These are phyloP conservation scores for Talaromyces marneffei DNA, from an alignment of 2,329 filamentous ascomycete species.

Conservation along the genomic window DNA sequence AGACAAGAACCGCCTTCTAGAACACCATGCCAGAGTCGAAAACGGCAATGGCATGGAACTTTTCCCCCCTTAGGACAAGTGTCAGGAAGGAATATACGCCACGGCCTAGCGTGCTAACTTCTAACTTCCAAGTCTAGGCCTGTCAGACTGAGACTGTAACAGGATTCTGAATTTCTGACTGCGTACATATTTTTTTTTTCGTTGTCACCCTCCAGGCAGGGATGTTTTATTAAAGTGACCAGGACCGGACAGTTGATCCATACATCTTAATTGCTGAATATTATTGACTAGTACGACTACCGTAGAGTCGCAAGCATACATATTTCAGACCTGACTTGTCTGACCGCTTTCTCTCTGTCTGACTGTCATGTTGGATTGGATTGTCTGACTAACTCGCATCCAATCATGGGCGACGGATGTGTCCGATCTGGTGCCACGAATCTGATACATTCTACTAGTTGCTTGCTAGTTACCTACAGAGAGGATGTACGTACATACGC, in stretches of 20 bases:
- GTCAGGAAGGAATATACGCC: too few species aligned
- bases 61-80: background rate
- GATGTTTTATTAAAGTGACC: background rate
- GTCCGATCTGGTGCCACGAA: background rate
- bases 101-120: background rate
- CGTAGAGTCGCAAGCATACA: too few species aligned
- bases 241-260: background rate
- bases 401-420: background rate
- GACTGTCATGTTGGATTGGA: background rate
- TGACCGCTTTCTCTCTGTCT: background rate
- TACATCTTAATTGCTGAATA: background rate
- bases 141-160: background rate
- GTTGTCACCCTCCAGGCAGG: background rate
- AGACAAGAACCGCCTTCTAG: constrained; percentile 3
- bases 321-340: background rate
- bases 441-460: background rate
- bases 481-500: too few species aligned
- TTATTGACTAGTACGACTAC: too few species aligned
- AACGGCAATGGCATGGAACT: constrained; percentile 2
- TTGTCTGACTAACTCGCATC: background rate
- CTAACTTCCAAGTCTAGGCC: too few species aligned
- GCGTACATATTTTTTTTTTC: too few species aligned
- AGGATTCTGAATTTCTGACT: background rate
- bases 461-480: background rate
- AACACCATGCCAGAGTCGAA: background rate